Base-by-base conservation (phyloP, 2,329 filamentous ascomycete species). In the Aspergillus sclerotialis region DNA sequence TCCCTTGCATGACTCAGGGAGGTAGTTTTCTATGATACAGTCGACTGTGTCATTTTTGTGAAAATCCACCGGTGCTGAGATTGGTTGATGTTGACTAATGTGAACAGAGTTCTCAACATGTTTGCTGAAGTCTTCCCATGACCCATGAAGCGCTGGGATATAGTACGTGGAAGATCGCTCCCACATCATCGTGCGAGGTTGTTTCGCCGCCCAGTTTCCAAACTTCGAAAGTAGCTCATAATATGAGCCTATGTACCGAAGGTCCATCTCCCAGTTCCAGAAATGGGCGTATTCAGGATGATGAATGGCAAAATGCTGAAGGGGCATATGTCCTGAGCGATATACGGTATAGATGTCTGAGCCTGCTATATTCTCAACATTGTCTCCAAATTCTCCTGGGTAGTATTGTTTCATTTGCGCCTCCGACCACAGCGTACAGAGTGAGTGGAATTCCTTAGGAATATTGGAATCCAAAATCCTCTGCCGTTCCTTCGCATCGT, bases 181-280 rank as follows among this genome's bases (percentile, higher is more conserved):
- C 68, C 75, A 76, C 6, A 76, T 61, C 24, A 75, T 68, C 48
- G 76, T 76, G 25, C 75, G 64, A 0, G 75, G 74, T 48, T 75
- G 68, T 25, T 66, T 60, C 36, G 67, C 66, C 9, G 69, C 69
- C 42, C 75, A 77, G 2, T 70, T 60, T 14, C 65, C 61, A 6
- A 87, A 60, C 41, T 79, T 79, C 46, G 81, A 73, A 28, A 87
- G 70, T 48, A 88, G 76, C 44, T 87, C 79, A 58, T 87, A 86
- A 55, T 85, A 76, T 40, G 88, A 82, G 11, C 84, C 83, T 0
- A 77, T 84, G 50, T 80, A 79, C 30, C 84, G 72, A 24, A 80
- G 77, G 52, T 89, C 83, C 56, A 85, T 81, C 53, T 89, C 84
- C 81, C 82, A 86, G 53, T 87, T 86, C 82, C 84, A 89, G 43